Evolutionary conservation across 305 asterid species (phyloP).

Genomic region (Solanum hybrid): DNA sequence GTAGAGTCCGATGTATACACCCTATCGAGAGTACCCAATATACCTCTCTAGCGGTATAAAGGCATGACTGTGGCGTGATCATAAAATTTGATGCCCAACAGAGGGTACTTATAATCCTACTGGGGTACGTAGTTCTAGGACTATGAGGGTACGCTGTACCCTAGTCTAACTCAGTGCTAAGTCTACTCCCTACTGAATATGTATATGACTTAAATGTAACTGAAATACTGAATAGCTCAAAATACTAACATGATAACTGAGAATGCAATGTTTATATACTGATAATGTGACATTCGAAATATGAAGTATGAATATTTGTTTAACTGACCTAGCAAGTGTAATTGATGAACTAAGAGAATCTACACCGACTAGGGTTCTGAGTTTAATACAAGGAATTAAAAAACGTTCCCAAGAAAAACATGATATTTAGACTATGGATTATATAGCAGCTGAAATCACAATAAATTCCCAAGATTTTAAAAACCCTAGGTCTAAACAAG

Average conservation of each 20-base stretch:
- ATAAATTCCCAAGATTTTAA: background rate
- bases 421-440: background rate
- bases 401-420: background rate
- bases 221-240: background rate
- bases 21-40: background rate
- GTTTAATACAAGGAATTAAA: background rate
- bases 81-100: background rate
- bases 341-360: background rate
- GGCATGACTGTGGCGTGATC: background rate
- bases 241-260: background rate
- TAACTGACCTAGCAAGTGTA: background rate
- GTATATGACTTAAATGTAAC: background rate
- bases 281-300: background rate
- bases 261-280: background rate
- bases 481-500: background rate
- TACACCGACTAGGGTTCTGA: background rate
- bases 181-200: background rate
- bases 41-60: background rate
- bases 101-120: background rate
- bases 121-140: background rate
- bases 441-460: background rate
- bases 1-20: background rate
- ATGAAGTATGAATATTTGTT: too few species aligned
- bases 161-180: background rate
- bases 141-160: background rate